These are phyloP conservation scores for Butyriboletus loyo DNA, from an alignment of 768 basidiomycete genomes.

Conservation along the genomic window DNA sequence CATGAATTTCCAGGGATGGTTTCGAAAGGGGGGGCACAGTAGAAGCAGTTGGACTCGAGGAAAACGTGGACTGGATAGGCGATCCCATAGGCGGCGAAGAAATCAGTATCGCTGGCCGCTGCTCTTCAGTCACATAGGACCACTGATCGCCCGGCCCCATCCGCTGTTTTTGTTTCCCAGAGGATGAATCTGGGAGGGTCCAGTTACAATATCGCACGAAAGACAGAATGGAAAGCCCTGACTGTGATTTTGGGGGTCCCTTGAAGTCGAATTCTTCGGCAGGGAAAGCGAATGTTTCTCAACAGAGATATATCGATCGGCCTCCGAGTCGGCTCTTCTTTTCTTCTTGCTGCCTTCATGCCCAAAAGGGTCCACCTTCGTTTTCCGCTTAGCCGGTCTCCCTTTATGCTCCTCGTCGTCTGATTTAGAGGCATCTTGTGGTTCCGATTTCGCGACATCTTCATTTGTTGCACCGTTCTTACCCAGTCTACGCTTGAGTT, in stretches of 20 bases:
- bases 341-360: constrained; percentile 39
- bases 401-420: constrained; percentile 58
- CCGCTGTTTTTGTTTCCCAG: constrained; percentile 4
- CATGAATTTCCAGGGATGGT: constrained; percentile 9
- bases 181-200: constrained; percentile 3
- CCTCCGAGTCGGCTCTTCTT: constrained; percentile 36
- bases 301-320: neutral
- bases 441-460: constrained; percentile 35
- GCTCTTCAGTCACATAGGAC: neutral
- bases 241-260: constrained; percentile 8
- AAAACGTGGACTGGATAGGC: constrained; percentile 6
- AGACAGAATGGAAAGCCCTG: constrained; percentile 3
- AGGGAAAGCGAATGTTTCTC: neutral
- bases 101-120: neutral
- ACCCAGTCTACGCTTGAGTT: constrained; percentile 57
- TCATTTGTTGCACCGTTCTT: constrained; percentile 48
- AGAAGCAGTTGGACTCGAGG: neutral
- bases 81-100: constrained; percentile 2
- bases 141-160: neutral
- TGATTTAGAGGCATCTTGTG: constrained; percentile 24
- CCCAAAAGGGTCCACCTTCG: constrained; percentile 55
- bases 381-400: constrained; percentile 56
- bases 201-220: constrained; percentile 1
- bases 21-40: neutral
- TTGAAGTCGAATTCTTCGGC: neutral